These are phyloP conservation scores for Lobosporangium transversale DNA, from an alignment of 192 early-diverging fungal genomes.

Conservation along the genomic window DNA sequence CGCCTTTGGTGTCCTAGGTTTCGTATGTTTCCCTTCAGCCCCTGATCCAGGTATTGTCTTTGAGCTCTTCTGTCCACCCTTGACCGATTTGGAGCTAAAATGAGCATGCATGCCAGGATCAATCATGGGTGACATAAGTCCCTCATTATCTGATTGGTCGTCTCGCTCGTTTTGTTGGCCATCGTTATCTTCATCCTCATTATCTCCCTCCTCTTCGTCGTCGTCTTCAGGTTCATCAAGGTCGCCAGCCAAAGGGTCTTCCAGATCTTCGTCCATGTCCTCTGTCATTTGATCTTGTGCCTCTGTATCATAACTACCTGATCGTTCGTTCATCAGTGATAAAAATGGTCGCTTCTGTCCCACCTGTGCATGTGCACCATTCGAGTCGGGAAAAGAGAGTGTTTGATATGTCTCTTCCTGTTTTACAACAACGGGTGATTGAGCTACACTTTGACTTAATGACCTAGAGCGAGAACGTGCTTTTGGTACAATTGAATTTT, in stretches of 20 bases:
- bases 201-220: slow-evolving; percentile 44
- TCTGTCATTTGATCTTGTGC: slow-evolving; percentile 3
- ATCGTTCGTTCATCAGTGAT: slow-evolving; percentile 3
- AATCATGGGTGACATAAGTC: slow-evolving; percentile 13
- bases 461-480: slow-evolving; percentile 10
- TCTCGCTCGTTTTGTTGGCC: slow-evolving; percentile 9
- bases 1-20: slow-evolving; percentile 4
- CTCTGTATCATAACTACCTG: slow-evolving; percentile 4
- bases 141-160: slow-evolving; percentile 28
- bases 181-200: slow-evolving; percentile 37
- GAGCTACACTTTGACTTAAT: background rate
- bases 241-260: slow-evolving; percentile 34
- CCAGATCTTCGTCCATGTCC: slow-evolving; percentile 15
- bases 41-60: slow-evolving; percentile 22
- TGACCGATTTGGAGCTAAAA: slow-evolving; percentile 24
- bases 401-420: slow-evolving; percentile 16
- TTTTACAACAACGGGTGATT: background rate
- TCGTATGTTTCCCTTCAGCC: background rate
- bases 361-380: background rate
- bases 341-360: slow-evolving; percentile 25
- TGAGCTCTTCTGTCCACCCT: slow-evolving; percentile 21
- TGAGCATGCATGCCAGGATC: slow-evolving; percentile 1
- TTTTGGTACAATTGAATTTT: background rate
- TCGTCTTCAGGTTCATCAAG: slow-evolving; percentile 50
- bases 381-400: background rate